Evolutionary conservation across 257 asterid genomes (phyloP).

Genomic region (Solanum chaucha): DNA sequence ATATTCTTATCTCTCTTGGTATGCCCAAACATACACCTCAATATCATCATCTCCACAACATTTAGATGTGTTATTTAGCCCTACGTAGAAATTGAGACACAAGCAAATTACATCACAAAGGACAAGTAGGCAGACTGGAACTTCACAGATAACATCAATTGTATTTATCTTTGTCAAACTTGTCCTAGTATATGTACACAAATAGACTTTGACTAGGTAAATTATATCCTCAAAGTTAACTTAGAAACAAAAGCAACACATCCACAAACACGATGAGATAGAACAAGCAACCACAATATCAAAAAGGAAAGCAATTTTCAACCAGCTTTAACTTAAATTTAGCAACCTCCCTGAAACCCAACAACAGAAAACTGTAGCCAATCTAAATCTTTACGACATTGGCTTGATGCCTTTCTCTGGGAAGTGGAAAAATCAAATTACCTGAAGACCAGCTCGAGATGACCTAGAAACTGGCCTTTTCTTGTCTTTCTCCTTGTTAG

Average conservation of each 20-base stretch:
- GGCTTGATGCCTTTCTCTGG: not conserved
- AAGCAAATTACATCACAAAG: no score
- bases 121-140: no score
- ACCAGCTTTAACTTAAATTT: not conserved
- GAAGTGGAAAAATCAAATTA: not conserved
- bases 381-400: not conserved
- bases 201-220: not conserved
- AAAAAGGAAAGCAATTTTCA: not conserved
- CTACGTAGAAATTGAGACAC: no score
- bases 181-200: not conserved
- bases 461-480: slow-evolving; percentile 77
- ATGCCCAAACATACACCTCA: not conserved
- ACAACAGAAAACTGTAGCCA: not conserved
- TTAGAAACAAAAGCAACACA: no score
- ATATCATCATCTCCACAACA: not conserved
- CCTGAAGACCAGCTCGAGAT: slow-evolving; percentile 97
- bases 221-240: no score
- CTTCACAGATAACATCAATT: not conserved
- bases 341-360: not conserved
- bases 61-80: no score
- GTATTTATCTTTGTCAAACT: no score
- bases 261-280: not conserved
- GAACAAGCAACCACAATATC: not conserved
- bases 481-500: slow-evolving; percentile 81
- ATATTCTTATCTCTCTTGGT: not conserved